phyloP scores from a whole-genome alignment of 2,329 filamentous ascomycete genomes.

The Phoma sp. region DNA sequence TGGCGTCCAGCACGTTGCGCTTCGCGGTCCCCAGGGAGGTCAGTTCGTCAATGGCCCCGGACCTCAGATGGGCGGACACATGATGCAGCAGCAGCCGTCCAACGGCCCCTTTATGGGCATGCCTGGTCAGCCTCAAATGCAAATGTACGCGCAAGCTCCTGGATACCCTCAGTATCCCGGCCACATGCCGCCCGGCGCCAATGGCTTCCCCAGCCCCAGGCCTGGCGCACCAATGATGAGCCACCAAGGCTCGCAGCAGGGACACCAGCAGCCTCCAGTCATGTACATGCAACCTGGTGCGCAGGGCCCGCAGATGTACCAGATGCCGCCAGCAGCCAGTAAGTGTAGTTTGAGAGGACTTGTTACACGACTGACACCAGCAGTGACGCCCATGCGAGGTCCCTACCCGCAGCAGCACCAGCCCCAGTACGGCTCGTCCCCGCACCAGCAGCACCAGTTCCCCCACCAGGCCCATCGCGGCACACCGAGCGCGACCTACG shows the following conservation, averaged over 20 bases:
- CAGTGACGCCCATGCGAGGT: conserved; percentile 50
- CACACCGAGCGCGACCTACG: conserved; percentile 49
- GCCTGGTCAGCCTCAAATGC: conserved; percentile 74
- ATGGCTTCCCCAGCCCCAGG: conserved; percentile 88
- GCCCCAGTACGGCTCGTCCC: conserved; percentile 47
- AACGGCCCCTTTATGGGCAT: conserved; percentile 73
- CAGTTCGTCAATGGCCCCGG: conserved; percentile 76
- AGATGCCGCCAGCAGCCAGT: conserved; percentile 76
- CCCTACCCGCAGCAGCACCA: conserved; percentile 50
- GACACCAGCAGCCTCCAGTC: conserved; percentile 67
- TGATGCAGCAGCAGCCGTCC: conserved; percentile 82
- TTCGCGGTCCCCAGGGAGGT: conserved; percentile 74
- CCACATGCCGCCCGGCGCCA: conserved; percentile 63
- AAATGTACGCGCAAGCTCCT: conserved; percentile 75
- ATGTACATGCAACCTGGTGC: conserved; percentile 77
- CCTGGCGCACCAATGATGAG: conserved; percentile 89
- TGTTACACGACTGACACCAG: conserved; percentile 14
- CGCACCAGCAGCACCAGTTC: conserved; percentile 50
- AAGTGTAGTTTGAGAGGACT: conserved; percentile 54
- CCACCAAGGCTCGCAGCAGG: conserved; percentile 91
- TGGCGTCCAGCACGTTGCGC: conserved; percentile 72
- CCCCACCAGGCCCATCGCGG: conserved; percentile 48
- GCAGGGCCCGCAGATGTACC: conserved; percentile 77
- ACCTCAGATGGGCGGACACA: conserved; percentile 70
- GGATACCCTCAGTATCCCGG: conserved; percentile 68